Conservation (phyloP, 768 basidiomycete genomes). For the Auricularia cornea region DNA sequence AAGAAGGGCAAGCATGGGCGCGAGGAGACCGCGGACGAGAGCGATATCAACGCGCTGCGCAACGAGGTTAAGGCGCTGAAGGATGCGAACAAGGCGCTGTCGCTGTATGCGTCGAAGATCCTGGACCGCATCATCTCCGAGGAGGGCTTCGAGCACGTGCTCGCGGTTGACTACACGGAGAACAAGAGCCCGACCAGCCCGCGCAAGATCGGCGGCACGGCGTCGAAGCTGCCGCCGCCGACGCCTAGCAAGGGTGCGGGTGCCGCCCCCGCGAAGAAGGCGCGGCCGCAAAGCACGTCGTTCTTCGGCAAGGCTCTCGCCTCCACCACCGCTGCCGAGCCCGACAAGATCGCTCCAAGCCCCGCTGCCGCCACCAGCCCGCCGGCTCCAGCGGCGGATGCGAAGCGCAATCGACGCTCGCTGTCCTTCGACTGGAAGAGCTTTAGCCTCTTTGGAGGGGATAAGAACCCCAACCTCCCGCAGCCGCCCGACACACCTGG, state of each 20-base stretch:
- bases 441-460: slow-evolving; percentile 58
- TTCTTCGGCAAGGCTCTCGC: slow-evolving; percentile 14
- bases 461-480: slow-evolving; percentile 46
- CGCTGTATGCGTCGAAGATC: slow-evolving; percentile 94
- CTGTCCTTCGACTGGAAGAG: slow-evolving; percentile 79
- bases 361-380: slow-evolving; percentile 17
- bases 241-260: slow-evolving; percentile 20
- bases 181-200: slow-evolving; percentile 31
- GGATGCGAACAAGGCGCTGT: slow-evolving; percentile 93
- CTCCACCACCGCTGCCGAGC: slow-evolving; percentile 11
- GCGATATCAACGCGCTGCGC: slow-evolving; percentile 66
- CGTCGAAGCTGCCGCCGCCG: slow-evolving; percentile 15
- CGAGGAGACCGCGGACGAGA: slow-evolving; percentile 24
- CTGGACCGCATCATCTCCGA: slow-evolving; percentile 94
- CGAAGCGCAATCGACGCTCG: slow-evolving; percentile 57
- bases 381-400: slow-evolving; percentile 17
- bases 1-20: slow-evolving; percentile 41
- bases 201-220: not conserved
- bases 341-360: slow-evolving; percentile 15
- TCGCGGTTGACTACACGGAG: slow-evolving; percentile 83
- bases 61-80: slow-evolving; percentile 86
- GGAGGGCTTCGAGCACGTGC: slow-evolving; percentile 94
- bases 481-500: slow-evolving; percentile 20
- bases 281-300: slow-evolving; percentile 2
- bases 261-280: slow-evolving; percentile 22